Conservation (phyloP, 1,284 basidiomycete species). For the Anthracocystis panici-leucophaei region DNA sequence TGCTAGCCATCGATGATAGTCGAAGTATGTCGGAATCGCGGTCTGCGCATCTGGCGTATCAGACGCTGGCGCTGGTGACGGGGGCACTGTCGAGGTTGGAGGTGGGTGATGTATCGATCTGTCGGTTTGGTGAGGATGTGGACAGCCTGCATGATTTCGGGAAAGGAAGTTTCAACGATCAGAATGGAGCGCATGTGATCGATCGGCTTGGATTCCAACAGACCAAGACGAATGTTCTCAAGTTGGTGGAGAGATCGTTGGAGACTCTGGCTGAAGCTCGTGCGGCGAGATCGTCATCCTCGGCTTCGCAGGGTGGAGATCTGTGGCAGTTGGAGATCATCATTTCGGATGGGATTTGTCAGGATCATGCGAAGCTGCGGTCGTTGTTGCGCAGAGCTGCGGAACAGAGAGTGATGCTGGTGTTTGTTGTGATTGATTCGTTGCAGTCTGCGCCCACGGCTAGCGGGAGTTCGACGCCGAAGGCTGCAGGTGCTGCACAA, state of each 20-base stretch:
- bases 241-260: conserved; percentile 86
- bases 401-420: conserved; percentile 93
- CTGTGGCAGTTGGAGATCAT: conserved; percentile 99
- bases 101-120: conserved; percentile 92
- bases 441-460: conserved; percentile 71
- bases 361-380: conserved; percentile 88
- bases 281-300: conserved; percentile 74
- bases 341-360: conserved; percentile 97
- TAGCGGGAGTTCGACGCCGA: conserved; percentile 21
- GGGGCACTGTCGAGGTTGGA: conserved; percentile 92
- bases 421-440: conserved; percentile 96
- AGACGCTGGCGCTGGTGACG: conserved; percentile 91
- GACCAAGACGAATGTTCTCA: conserved; percentile 87
- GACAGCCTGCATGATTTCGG: conserved; percentile 87
- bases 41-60: conserved; percentile 91
- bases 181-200: conserved; percentile 78
- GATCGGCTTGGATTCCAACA: conserved; percentile 90
- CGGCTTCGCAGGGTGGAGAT: conserved; percentile 73
- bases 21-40: conserved; percentile 95
- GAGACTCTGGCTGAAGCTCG: conserved; percentile 78
- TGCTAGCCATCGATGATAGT: conserved; percentile 95
- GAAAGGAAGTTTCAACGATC: conserved; percentile 51
- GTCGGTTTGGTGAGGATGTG: conserved; percentile 87
- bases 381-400: conserved; percentile 85
- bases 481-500: conserved; percentile 67